Percentiles rank a stretch among this genome's conserved stretches.
phyloP scores from a whole-genome alignment of 1,139 yeast species.

The Magnusiomyces tetraspermus region DNA sequence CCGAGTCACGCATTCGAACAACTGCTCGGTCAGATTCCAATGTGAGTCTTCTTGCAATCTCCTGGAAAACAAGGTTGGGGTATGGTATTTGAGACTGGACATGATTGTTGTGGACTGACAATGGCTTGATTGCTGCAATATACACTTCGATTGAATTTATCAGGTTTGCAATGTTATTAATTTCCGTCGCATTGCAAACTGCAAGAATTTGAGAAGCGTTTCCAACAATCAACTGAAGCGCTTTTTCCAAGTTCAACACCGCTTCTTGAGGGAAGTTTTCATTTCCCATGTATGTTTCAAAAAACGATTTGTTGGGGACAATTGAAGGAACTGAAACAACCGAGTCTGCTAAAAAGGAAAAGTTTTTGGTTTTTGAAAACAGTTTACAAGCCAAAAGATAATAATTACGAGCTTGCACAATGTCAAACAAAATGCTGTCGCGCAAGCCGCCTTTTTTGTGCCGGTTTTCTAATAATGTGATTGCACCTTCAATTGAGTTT shows the following conservation, averaged over 20 bases:
- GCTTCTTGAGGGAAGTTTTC: constrained; percentile 5
- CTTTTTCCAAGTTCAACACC: constrained; percentile 10
- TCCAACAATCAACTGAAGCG: constrained; percentile 12
- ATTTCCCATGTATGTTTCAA: neutral
- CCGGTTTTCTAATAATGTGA: constrained; percentile 15
- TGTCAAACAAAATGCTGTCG: constrained; percentile 19
- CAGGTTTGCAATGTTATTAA: constrained; percentile 18
- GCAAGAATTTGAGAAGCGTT: constrained; percentile 6
- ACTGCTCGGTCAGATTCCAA: constrained; percentile 12
- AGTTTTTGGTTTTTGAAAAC: constrained; percentile 36
- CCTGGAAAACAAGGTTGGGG: constrained; percentile 13
- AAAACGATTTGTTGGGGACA: neutral
- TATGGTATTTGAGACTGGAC: constrained; percentile 1
- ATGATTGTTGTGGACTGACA: neutral
- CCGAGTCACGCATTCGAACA: constrained; percentile 5
- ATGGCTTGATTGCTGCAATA: constrained; percentile 24
- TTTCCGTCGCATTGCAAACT: constrained; percentile 21
- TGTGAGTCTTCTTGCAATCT: constrained; percentile 12
- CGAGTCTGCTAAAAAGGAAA: constrained; percentile 41
- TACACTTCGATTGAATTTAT: constrained; percentile 24
- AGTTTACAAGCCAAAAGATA: constrained; percentile 21
- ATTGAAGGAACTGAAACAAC: constrained; percentile 40
- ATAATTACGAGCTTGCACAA: constrained; percentile 20
- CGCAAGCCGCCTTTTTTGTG: constrained; percentile 12
- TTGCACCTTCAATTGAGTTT: constrained; percentile 19